Percentiles rank a stretch among this genome's conserved stretches.
These are phyloP conservation scores for Zarea fungicola DNA, from an alignment of 2,329 filamentous ascomycete genomes.

Conservation along the genomic window DNA sequence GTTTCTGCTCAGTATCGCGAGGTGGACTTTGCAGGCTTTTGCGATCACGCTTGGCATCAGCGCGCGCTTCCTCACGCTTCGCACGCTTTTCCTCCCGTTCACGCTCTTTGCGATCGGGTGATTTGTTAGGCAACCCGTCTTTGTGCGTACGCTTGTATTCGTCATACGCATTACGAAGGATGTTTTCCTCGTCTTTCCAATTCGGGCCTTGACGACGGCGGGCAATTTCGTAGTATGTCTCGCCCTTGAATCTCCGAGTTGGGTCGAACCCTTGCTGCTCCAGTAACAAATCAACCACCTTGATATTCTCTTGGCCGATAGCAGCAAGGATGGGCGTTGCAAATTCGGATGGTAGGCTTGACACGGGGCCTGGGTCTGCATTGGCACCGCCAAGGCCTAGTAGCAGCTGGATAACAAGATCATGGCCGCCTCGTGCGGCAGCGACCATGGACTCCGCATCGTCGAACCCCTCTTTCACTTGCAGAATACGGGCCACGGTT, in stretches of 20 bases:
- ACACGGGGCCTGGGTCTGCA: slow-evolving; percentile 63
- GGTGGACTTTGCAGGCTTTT: slow-evolving; percentile 45
- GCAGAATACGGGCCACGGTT: slow-evolving; percentile 55
- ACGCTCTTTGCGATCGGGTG: slow-evolving; percentile 40
- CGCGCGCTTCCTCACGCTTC: slow-evolving; percentile 39
- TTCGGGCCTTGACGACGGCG: slow-evolving; percentile 76
- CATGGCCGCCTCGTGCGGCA: slow-evolving; percentile 86
- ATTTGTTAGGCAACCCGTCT: slow-evolving; percentile 43
- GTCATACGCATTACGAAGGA: slow-evolving; percentile 72
- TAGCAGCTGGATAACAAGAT: slow-evolving; percentile 76
- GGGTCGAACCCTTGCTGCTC: slow-evolving; percentile 78
- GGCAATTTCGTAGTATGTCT: slow-evolving; percentile 84
- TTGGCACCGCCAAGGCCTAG: slow-evolving; percentile 62
- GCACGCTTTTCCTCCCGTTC: slow-evolving; percentile 40
- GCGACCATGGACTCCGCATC: slow-evolving; percentile 87
- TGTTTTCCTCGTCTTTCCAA: slow-evolving; percentile 81
- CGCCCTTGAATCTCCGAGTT: slow-evolving; percentile 67
- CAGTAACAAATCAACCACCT: slow-evolving; percentile 75
- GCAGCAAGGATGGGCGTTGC: slow-evolving; percentile 92
- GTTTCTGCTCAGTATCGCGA: slow-evolving; percentile 39
- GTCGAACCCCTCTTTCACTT: slow-evolving; percentile 55
- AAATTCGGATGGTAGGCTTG: slow-evolving; percentile 58
- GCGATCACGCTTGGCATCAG: slow-evolving; percentile 45
- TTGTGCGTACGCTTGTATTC: slow-evolving; percentile 52
- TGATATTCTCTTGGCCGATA: slow-evolving; percentile 82